Conservation (phyloP, 805 yeast species). For the Wickerhamomyces mucosus region DNA sequence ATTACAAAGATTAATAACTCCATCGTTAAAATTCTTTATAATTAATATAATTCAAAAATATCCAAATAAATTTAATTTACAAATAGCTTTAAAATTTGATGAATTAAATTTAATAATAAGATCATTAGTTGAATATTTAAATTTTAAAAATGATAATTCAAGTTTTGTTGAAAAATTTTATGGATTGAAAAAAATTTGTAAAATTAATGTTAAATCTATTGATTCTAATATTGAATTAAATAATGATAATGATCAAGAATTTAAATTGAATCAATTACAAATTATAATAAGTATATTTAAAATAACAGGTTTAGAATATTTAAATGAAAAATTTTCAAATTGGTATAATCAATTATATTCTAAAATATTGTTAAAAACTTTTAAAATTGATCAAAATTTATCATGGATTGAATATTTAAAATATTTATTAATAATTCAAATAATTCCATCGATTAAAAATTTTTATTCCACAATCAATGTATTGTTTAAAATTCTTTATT, state of each 20-base stretch:
- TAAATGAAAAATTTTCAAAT: slow-evolving; percentile 58
- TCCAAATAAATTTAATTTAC: slow-evolving; percentile 53
- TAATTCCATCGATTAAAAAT: background rate
- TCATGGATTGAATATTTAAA: background rate
- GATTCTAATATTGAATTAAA: slow-evolving; percentile 22
- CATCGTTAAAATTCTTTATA: slow-evolving; percentile 70
- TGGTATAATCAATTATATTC: slow-evolving; percentile 57
- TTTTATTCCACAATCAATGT: slow-evolving; percentile 27
- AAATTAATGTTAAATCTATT: slow-evolving; percentile 25
- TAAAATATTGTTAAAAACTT: slow-evolving; percentile 40
- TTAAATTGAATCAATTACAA: slow-evolving; percentile 46
- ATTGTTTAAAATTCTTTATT: slow-evolving; percentile 48
- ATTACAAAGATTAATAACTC: slow-evolving; percentile 66
- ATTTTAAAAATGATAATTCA: slow-evolving; percentile 66
- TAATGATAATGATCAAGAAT: slow-evolving; percentile 35
- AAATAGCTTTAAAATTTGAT: slow-evolving; percentile 61
- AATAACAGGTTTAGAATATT: slow-evolving; percentile 56
- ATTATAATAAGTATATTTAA: slow-evolving; percentile 44
- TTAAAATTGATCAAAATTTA: slow-evolving; percentile 14
- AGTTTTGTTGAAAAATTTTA: slow-evolving; percentile 89
- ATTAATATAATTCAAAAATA: slow-evolving; percentile 73
- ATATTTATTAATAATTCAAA: background rate
- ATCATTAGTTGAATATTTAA: slow-evolving; percentile 61
- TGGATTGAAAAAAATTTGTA: slow-evolving; percentile 59
- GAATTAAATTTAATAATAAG: slow-evolving; percentile 58